These are phyloP conservation scores for Pisolithus microcarpus DNA, from an alignment of 768 basidiomycete genomes.

Conservation along the genomic window DNA sequence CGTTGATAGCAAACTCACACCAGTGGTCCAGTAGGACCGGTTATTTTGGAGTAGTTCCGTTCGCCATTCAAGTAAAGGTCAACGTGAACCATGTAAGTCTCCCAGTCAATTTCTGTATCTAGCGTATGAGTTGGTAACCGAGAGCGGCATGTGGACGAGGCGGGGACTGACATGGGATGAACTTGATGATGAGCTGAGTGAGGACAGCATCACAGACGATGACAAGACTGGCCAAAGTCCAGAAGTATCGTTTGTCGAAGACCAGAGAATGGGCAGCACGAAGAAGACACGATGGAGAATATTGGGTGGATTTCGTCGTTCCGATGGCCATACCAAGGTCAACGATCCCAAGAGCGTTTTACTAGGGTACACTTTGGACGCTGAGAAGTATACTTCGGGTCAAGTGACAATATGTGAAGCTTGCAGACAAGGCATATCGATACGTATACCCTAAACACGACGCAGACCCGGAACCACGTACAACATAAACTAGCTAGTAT, in stretches of 20 bases:
- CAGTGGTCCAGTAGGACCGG: constrained; percentile 87
- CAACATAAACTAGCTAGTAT: neutral
- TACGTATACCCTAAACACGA: too few species aligned
- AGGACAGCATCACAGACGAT: constrained; percentile 71
- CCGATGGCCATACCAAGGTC: too few species aligned
- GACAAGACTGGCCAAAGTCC: constrained; percentile 55
- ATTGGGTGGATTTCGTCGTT: neutral
- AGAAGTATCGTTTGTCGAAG: constrained; percentile 55
- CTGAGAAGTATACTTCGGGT: too few species aligned
- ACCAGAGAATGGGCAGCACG: constrained; percentile 23
- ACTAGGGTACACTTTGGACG: too few species aligned
- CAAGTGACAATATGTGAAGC: too few species aligned
- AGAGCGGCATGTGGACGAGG: constrained; percentile 7
- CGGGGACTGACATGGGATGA: constrained; percentile 67
- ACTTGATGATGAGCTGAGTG: constrained; percentile 72
- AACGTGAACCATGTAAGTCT: constrained; percentile 90
- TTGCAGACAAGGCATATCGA: too few species aligned
- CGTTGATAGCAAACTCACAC: constrained; percentile 50
- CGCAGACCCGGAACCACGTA: neutral
- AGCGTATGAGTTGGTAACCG: constrained; percentile 14
- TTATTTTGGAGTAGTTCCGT: constrained; percentile 71
- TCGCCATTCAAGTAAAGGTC: constrained; percentile 74
- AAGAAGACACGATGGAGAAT: neutral
- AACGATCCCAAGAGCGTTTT: too few species aligned
- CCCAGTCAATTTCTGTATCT: constrained; percentile 99